phyloP scores from a whole-genome alignment of 179 eudicot genomes.

The Carnegiea gigantea region DNA sequence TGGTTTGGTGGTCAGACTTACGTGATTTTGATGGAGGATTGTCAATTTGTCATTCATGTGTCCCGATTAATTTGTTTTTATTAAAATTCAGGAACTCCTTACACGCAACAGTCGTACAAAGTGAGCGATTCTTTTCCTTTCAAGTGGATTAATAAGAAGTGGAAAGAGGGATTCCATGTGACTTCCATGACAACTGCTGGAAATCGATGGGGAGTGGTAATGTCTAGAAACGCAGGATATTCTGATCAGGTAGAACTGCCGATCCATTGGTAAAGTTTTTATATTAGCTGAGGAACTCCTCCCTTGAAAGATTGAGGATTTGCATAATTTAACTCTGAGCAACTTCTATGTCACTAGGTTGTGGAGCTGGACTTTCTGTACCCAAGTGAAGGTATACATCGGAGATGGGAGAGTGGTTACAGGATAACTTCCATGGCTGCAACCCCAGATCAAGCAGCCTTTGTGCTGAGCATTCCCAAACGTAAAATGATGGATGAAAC shows the following conservation, averaged over 20 bases:
- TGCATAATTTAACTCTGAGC: not conserved
- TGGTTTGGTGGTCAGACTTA: not conserved
- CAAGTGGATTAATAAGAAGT: constrained; percentile 82
- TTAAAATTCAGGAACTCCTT: constrained; percentile 54
- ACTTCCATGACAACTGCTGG: constrained; percentile 84
- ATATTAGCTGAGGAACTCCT: too few species aligned
- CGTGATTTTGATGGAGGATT: not conserved
- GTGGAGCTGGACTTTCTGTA: constrained; percentile 94
- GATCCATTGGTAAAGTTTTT: not conserved
- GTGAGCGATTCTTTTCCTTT: constrained; percentile 82
- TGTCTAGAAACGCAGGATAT: constrained; percentile 68
- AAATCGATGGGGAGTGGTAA: constrained; percentile 74
- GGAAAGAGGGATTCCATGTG: constrained; percentile 84
- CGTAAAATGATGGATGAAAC: constrained; percentile 84
- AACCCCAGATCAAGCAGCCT: constrained; percentile 85
- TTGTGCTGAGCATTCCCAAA: constrained; percentile 79
- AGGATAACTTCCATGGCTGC: constrained; percentile 94
- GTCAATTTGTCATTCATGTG: not conserved
- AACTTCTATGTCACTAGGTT: constrained; percentile 41
- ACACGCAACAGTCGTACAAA: constrained; percentile 76
- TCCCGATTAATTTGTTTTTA: not conserved
- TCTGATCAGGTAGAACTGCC: constrained; percentile 56
- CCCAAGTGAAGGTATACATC: constrained; percentile 93
- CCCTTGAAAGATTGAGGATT: not conserved
- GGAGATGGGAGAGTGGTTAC: constrained; percentile 89